Evolutionary conservation across 176 grass and related monocot genomes (phyloP).

Genomic region (Otatea glauca): DNA sequence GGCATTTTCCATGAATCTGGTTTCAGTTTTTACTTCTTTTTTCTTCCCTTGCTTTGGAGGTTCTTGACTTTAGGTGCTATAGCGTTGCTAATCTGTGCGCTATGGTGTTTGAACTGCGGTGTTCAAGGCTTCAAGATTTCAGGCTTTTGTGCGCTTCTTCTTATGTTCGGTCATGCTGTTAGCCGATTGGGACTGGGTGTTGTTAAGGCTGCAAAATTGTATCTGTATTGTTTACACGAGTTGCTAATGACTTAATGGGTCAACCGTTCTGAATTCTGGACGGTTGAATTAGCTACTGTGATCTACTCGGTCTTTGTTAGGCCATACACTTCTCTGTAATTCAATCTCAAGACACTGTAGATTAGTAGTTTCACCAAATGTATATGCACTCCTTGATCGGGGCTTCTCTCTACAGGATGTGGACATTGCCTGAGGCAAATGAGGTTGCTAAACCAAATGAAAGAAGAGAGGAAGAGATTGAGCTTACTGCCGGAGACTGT

Average conservation of each 20-base stretch:
- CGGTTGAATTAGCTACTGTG: not conserved
- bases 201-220: not conserved
- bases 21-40: not conserved
- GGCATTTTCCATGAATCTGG: not conserved
- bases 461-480: conserved; percentile 31
- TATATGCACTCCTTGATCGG: conserved; percentile 17
- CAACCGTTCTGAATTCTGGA: not conserved
- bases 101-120: not conserved
- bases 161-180: not conserved
- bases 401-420: conserved; percentile 59
- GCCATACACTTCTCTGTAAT: not conserved
- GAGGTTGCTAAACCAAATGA: conserved; percentile 54
- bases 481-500: conserved; percentile 50
- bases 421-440: conserved; percentile 67
- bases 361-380: not conserved
- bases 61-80: not conserved
- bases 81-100: not conserved
- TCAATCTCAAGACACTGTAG: not conserved
- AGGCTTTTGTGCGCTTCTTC: not conserved
- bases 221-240: not conserved
- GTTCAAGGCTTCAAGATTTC: not conserved
- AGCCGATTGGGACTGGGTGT: not conserved
- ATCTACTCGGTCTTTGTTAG: not conserved
- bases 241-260: not conserved
- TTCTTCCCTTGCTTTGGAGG: too few relatives aligned